phyloP scores from a whole-genome alignment of 495 filamentous ascomycete species.

The Daldinia vernicosa region DNA sequence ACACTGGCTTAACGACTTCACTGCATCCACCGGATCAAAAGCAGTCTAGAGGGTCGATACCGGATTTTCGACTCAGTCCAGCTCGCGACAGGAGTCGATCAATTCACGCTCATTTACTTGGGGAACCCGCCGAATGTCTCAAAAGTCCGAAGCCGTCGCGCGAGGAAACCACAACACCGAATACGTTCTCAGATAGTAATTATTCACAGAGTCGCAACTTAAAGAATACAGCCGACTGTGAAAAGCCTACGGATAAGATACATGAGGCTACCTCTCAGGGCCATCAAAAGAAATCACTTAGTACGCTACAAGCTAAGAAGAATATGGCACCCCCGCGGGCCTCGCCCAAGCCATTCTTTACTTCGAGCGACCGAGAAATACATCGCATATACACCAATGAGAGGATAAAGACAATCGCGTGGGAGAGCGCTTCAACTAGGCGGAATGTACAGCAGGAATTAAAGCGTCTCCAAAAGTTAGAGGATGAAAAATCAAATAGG shows the following conservation, averaged over 20 bases:
- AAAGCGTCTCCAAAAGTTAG: constrained; percentile 21
- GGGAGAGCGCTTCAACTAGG: constrained; percentile 28
- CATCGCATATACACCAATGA: constrained; percentile 34
- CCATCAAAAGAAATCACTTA: background rate
- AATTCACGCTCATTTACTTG: background rate
- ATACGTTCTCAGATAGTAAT: background rate
- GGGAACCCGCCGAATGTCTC: background rate
- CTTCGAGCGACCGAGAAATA: constrained; percentile 24
- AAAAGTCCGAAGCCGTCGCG: background rate
- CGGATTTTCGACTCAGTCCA: background rate
- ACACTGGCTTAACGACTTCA: background rate
- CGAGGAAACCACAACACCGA: background rate
- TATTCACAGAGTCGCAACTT: background rate
- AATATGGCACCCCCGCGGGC: background rate
- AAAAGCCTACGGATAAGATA: background rate
- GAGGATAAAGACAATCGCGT: constrained; percentile 28
- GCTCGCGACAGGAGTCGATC: background rate
- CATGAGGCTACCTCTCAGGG: background rate
- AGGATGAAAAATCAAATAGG: constrained; percentile 19
- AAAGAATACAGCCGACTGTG: background rate
- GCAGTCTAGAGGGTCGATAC: background rate
- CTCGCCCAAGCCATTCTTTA: constrained; percentile 37
- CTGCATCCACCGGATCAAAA: background rate
- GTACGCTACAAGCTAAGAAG: background rate
- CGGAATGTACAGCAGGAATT: constrained; percentile 29